Percentiles rank a stretch among this genome's conserved stretches.
Conservation (phyloP, 1,284 basidiomycete species). For the Polyporus tsugae region DNA sequence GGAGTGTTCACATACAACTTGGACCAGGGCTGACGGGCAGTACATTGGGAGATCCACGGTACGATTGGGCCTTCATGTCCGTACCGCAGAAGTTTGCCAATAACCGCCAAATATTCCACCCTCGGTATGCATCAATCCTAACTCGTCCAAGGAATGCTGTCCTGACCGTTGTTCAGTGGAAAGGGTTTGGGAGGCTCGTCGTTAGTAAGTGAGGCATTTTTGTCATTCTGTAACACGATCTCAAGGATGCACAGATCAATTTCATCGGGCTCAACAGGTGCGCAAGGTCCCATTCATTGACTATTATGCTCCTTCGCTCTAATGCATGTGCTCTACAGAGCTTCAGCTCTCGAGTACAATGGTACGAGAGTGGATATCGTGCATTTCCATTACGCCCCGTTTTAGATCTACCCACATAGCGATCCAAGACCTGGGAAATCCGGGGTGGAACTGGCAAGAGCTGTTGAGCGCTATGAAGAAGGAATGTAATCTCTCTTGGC, state of each 20-base stretch:
- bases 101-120: slow-evolving; percentile 21
- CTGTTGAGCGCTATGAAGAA: slow-evolving; percentile 31
- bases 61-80: slow-evolving; percentile 34
- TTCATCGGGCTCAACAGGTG: slow-evolving; percentile 27
- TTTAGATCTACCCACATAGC: slow-evolving; percentile 9
- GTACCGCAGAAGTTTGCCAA: slow-evolving; percentile 31
- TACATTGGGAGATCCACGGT: slow-evolving; percentile 23
- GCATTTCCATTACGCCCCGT: not conserved
- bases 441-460: slow-evolving; percentile 39
- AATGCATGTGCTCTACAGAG: slow-evolving; percentile 13
- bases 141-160: not conserved
- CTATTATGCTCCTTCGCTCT: not conserved
- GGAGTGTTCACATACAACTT: too few relatives aligned
- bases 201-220: slow-evolving; percentile 8
- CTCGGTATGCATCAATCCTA: slow-evolving; percentile 16
- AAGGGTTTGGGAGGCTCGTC: slow-evolving; percentile 37
- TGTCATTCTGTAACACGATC: too few relatives aligned
- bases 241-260: slow-evolving; percentile 15
- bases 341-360: slow-evolving; percentile 31
- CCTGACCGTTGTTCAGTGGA: slow-evolving; percentile 13
- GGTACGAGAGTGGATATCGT: slow-evolving; percentile 17
- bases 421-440: slow-evolving; percentile 37
- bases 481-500: not conserved
- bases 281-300: not conserved
- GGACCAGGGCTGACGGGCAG: slow-evolving; percentile 16